These are phyloP conservation scores for Musa balbisiana DNA, from an alignment of 202 grass and related monocot genomes.

Conservation along the genomic window DNA sequence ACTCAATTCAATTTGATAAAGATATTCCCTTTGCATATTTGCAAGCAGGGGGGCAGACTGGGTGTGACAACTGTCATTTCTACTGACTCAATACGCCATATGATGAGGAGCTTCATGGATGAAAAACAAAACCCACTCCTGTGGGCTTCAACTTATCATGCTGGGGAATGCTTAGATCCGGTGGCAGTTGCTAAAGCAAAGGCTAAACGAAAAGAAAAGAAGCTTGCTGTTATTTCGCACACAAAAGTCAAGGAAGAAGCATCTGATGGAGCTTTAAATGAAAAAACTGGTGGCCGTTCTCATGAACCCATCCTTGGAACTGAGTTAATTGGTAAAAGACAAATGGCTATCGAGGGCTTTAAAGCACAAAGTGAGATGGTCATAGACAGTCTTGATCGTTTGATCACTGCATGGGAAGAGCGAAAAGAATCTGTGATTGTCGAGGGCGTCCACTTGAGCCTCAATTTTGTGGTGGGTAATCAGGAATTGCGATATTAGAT, in stretches of 20 bases:
- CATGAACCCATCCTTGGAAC: slow-evolving; percentile 37
- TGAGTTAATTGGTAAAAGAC: slow-evolving; percentile 64
- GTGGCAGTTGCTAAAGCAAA: slow-evolving; percentile 72
- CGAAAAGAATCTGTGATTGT: slow-evolving; percentile 91
- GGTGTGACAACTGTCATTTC: slow-evolving; percentile 89
- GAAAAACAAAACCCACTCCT: slow-evolving; percentile 86
- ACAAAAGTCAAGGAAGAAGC: slow-evolving; percentile 26
- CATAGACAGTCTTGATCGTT: slow-evolving; percentile 86
- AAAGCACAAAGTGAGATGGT: slow-evolving; percentile 98
- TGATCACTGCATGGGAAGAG: slow-evolving; percentile 94
- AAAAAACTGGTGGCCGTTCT: slow-evolving; percentile 29
- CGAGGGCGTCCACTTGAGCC: slow-evolving; percentile 96
- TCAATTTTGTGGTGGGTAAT: slow-evolving; percentile 86
- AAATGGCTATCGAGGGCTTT: slow-evolving; percentile 94
- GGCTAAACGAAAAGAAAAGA: slow-evolving; percentile 73
- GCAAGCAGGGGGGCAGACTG: slow-evolving; percentile 66
- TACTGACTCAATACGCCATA: slow-evolving; percentile 92
- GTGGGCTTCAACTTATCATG: slow-evolving; percentile 95
- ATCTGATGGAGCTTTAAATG: slow-evolving; percentile 30
- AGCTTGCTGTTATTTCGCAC: slow-evolving; percentile 42
- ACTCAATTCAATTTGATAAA: not conserved
- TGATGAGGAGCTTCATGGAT: slow-evolving; percentile 93
- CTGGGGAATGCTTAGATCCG: slow-evolving; percentile 75
- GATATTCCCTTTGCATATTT: not conserved
- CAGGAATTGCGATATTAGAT: slow-evolving; percentile 13